phyloP scores from a whole-genome alignment of 208 protist genomes.

The Crithidia brevicula region DNA sequence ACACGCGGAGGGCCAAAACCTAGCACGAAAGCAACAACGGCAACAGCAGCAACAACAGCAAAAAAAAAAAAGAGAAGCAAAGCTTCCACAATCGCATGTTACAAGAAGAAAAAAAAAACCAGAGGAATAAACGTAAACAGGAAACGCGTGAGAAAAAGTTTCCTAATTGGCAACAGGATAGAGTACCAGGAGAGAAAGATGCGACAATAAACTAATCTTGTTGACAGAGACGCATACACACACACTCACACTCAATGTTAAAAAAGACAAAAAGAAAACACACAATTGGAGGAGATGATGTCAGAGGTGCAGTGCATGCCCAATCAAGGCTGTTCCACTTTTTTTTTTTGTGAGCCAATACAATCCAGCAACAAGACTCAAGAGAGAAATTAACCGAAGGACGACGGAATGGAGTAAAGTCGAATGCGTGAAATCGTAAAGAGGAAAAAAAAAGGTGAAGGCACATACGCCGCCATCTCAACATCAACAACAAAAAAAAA shows the following conservation, averaged over 20 bases:
- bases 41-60: constrained; percentile 1
- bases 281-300: neutral
- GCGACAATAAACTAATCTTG: neutral
- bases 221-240: constrained; percentile 3
- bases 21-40: neutral
- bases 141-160: neutral
- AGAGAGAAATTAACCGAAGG: no score
- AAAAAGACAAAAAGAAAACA: neutral
- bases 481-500: no score
- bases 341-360: no score
- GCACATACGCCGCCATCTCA: no score
- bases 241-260: constrained; percentile 5
- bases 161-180: neutral
- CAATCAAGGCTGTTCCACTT: no score
- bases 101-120: constrained; percentile 6
- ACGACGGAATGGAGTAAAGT: no score
- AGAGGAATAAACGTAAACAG: neutral
- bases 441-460: no score
- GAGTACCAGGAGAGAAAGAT: neutral
- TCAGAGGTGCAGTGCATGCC: no score
- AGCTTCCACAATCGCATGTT: no score
- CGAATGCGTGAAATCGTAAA: no score
- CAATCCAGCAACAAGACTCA: no score
- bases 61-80: constrained; percentile 9
- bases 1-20: neutral